Base-by-base conservation (phyloP, 805 yeast species). In the Ascoidea tarda region DNA sequence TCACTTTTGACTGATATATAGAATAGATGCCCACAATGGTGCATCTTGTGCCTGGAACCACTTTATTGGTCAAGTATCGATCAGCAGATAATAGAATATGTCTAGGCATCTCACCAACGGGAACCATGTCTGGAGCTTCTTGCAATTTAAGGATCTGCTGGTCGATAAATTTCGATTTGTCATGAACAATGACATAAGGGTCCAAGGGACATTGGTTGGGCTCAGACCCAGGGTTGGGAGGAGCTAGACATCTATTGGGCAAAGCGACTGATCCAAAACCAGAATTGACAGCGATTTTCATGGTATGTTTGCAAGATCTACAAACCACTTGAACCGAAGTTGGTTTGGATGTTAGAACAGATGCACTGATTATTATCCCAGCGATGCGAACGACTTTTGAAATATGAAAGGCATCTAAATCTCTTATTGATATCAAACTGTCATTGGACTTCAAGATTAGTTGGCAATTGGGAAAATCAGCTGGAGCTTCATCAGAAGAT, bases 81-180 rank as follows among this genome's bases (percentile, higher is more conserved):
- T 93, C 98, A 42, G 88, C 87, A 47, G 93, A 85, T 57, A 93
- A 73, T 54, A 87, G 63, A 46, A 93, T 83, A 62, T 93, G 95
- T 59, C 99, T 79, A 6, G 99, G 99, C 88, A 93, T 84, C 69
- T 93, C 99, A 59, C 99, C 99, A 33, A 93, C 96, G 1, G 99
- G 99, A 1, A 93, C 97, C 83, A 87, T 87, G 66, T 93, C 99
- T 10, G 98, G 97, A n/a, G 93, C 76, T 66, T 93, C 99, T 67
- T 93, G 99, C 53, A 93, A 74, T 66, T 93, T 93, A 62, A 93
- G 75, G 33, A 84, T 81, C 68, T 93, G 99, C 65, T 95, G 98
- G 68, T 93, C 98, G 52, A 93, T 83, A 66, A 90, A 93, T n/a
- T 78, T 72, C 1, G 96, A 88, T 63, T 87, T 86, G 65, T 93